Percentiles rank a stretch among this genome's conserved stretches.
phyloP scores from a whole-genome alignment of 2,329 filamentous ascomycete genomes.

The Aspergillus unguis region DNA sequence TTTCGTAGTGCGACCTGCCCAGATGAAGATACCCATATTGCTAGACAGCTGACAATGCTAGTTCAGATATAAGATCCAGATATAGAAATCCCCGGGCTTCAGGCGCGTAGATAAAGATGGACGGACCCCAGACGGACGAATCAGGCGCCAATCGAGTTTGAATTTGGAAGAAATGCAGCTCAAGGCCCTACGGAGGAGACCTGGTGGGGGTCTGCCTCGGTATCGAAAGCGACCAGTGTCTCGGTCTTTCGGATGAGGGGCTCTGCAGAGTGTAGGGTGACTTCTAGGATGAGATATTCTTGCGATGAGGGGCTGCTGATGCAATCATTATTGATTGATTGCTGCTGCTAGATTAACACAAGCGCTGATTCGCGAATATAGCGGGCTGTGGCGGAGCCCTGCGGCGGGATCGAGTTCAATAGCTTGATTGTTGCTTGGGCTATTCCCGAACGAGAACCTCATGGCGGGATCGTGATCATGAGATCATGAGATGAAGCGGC shows the following conservation, averaged over 20 bases:
- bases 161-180: neutral
- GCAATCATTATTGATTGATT: neutral
- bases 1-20: too few species aligned
- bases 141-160: neutral
- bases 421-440: slow-evolving; percentile 5
- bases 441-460: slow-evolving; percentile 1
- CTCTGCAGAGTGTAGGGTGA: neutral
- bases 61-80: too few species aligned
- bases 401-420: neutral
- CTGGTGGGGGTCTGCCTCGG: slow-evolving; percentile 5
- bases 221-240: slow-evolving; percentile 12
- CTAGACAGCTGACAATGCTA: too few species aligned
- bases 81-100: neutral
- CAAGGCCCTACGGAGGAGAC: neutral
- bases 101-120: neutral
- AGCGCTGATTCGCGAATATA: slow-evolving; percentile 4
- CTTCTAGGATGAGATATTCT: slow-evolving; percentile 4
- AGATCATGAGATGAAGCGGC: neutral
- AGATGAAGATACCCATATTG: too few species aligned
- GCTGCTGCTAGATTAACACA: neutral
- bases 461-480: slow-evolving; percentile 1
- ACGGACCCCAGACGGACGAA: neutral
- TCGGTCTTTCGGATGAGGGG: slow-evolving; percentile 17
- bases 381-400: slow-evolving; percentile 7
- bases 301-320: slow-evolving; percentile 7